A percentile compares a stretch with the other conserved stretches of the same genome.
These are phyloP conservation scores for Amylocystis lapponica DNA, from an alignment of 768 basidiomycete species.

Conservation along the genomic window DNA sequence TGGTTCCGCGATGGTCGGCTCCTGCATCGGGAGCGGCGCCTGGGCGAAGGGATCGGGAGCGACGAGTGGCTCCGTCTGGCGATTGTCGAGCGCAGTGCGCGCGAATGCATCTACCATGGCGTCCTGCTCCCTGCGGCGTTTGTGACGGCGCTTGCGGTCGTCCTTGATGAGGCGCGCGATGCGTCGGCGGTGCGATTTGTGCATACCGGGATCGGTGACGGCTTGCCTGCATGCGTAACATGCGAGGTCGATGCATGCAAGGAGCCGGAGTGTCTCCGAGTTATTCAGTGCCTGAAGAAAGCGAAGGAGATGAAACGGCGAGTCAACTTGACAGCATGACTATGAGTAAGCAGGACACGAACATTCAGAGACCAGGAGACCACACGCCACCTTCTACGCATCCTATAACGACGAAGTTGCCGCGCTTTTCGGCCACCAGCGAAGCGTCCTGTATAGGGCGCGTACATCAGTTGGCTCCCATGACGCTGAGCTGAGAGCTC, in stretches of 20 bases:
- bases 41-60: too few species aligned
- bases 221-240: slow-evolving; percentile 73
- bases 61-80: too few species aligned
- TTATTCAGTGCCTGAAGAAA: slow-evolving; percentile 65
- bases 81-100: slow-evolving; percentile 40
- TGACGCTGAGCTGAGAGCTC: slow-evolving; percentile 17
- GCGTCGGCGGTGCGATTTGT: slow-evolving; percentile 59
- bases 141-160: slow-evolving; percentile 75
- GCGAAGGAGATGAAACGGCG: background rate
- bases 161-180: slow-evolving; percentile 83
- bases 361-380: slow-evolving; percentile 86
- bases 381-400: slow-evolving; percentile 69
- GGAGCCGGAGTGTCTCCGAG: slow-evolving; percentile 73
- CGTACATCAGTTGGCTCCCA: slow-evolving; percentile 9
- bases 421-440: slow-evolving; percentile 80
- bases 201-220: slow-evolving; percentile 59
- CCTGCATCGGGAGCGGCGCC: too few species aligned
- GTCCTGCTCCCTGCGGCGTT: slow-evolving; percentile 78
- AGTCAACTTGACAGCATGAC: background rate
- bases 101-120: slow-evolving; percentile 78
- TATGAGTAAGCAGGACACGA: slow-evolving; percentile 18
- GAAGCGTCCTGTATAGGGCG: slow-evolving; percentile 32
- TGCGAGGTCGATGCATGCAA: slow-evolving; percentile 81
- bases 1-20: too few species aligned
- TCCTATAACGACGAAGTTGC: slow-evolving; percentile 81